Percentiles rank a stretch among this genome's conserved stretches.
Conservation (phyloP, 164 flowering plant species). For the Pachysandra terminalis region DNA sequence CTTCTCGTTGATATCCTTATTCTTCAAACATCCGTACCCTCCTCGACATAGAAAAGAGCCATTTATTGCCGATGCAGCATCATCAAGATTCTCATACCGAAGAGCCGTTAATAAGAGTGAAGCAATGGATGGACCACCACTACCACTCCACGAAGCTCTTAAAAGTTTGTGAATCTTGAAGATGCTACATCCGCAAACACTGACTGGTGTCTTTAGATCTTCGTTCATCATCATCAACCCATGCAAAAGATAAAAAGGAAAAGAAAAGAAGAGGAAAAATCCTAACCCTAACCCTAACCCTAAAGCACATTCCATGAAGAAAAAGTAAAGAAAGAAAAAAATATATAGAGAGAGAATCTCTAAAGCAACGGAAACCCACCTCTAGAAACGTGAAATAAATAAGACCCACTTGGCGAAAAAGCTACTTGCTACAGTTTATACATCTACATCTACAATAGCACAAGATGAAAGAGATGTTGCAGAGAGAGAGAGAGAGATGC, state of each 20-base stretch:
- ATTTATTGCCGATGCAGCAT: slow-evolving; percentile 61
- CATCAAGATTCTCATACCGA: slow-evolving; percentile 55
- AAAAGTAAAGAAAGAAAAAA: slow-evolving; percentile 7
- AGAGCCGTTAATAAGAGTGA: slow-evolving; percentile 13
- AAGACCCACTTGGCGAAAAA: slow-evolving; percentile 21
- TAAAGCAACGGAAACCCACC: slow-evolving; percentile 10
- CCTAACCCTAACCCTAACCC: slow-evolving; percentile 34
- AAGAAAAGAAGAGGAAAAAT: slow-evolving; percentile 5
- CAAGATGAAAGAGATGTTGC: neutral
- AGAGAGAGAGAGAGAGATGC: slow-evolving; percentile 9
- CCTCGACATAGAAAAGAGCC: slow-evolving; percentile 20
- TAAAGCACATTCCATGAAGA: slow-evolving; percentile 6
- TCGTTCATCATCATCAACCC: slow-evolving; percentile 21
- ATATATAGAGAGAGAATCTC: slow-evolving; percentile 6
- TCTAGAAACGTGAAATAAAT: slow-evolving; percentile 10
- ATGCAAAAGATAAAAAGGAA: slow-evolving; percentile 13
- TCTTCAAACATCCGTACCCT: neutral
- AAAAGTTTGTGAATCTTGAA: slow-evolving; percentile 58
- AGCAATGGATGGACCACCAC: slow-evolving; percentile 18
- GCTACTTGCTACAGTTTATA: neutral
- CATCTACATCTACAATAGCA: neutral
- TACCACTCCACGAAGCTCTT: slow-evolving; percentile 15
- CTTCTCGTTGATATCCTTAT: neutral
- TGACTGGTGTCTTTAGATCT: slow-evolving; percentile 29
- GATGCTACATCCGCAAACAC: slow-evolving; percentile 54